Conservation (phyloP, 2,329 filamentous ascomycete genomes). For the Pestalotiopsis sp. region DNA sequence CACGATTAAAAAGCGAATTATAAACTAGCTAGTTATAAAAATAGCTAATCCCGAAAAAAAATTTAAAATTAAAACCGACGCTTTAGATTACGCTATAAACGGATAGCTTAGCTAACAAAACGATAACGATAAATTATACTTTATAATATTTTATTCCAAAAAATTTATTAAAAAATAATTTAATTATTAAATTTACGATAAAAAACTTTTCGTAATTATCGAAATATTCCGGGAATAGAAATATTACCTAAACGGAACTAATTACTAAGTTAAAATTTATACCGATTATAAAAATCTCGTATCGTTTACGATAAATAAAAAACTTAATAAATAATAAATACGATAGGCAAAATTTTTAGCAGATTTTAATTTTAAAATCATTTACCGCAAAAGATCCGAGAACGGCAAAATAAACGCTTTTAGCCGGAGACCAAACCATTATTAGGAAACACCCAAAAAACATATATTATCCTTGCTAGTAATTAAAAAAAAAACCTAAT, state of each 20-base stretch:
- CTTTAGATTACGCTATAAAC: too few relatives aligned
- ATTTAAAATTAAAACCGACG: too few relatives aligned
- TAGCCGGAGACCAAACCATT: neutral
- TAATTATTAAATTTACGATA: neutral
- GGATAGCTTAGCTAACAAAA: too few relatives aligned
- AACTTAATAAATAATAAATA: too few relatives aligned
- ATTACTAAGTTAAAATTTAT: neutral
- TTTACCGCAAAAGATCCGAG: neutral
- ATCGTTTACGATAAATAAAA: too few relatives aligned
- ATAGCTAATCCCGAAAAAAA: too few relatives aligned
- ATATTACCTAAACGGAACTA: too few relatives aligned
- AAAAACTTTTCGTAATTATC: neutral
- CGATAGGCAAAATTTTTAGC: too few relatives aligned
- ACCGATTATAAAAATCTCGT: neutral
- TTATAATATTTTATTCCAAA: neutral
- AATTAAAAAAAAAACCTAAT: neutral
- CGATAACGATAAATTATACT: accelerated
- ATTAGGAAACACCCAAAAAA: neutral
- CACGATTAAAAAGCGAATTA: neutral
- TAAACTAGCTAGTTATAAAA: neutral
- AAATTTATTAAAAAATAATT: neutral
- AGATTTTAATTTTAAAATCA: too few relatives aligned
- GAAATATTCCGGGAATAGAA: too few relatives aligned
- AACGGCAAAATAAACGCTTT: neutral
- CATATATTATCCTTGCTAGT: slow-evolving; percentile 7